Base-by-base conservation (phyloP, 805 yeast species). In the Grigorovia yakushimaensis region DNA sequence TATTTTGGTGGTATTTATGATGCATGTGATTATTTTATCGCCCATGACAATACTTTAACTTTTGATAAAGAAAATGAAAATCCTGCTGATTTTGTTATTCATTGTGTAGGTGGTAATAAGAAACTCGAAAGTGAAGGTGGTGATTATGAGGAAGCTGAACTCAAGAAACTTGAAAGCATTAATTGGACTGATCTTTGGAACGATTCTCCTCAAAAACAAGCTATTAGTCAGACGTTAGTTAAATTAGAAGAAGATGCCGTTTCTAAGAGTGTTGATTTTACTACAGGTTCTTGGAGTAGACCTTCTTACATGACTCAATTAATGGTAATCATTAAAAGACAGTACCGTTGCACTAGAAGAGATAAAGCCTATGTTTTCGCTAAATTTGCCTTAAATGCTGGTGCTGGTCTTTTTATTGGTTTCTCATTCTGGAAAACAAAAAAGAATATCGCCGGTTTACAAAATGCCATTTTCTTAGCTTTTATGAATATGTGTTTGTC, bases 21-120 rank as follows among this genome's bases (percentile, higher is more conserved):
- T 43, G 75, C 78, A 59, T 76, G 80, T 8, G 62, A 63, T 47
- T 51, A 70, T 58, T 56, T 77, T 69, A 82, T 80, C 62, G 67
- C 68, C 47, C 64, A 78, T 54, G 84, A 91, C 23, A 46, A 46
- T 6, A 81, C 85, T n/a, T 72, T 81, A 54, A 68, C 69, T 44
- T 83, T 85, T 64, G 66, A 64, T 37, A 43, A 23, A 3, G 64
- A 64, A 22, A 54, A 54, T 18, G 87, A 79, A 44, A 82, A 82
- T 52, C 88, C 88, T 1, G 88, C 88, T n/a, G 88, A 82, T 61
- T 82, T 81, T 65, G 75, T 82, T 58, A 67, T 82, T 50, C 83
- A 81, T 51, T 76, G 75, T n/a, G 81, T 84, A 61, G 88, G 88
- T 55, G 47, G 49, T 41, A 85, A 87, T 19, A 73, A 70, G 5